Evolutionary conservation across 2,329 filamentous ascomycete species (phyloP).

Genomic region (Hortaea werneckii): DNA sequence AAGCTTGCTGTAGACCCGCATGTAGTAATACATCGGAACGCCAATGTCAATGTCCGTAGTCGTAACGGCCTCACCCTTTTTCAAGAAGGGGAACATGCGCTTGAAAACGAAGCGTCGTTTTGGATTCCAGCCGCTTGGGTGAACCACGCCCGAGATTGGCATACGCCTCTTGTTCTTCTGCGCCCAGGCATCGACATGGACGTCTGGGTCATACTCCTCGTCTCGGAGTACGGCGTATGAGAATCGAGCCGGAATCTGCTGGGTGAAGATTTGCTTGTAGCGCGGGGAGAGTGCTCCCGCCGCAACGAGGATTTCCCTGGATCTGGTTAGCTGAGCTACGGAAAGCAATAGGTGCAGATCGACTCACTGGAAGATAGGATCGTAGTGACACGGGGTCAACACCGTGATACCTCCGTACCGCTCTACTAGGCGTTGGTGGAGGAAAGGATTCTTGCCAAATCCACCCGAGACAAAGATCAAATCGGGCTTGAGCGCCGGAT

Average conservation of each 20-base stretch:
- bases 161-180: not conserved
- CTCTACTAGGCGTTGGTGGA: not conserved
- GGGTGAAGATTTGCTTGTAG: not conserved
- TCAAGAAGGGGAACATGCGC: not conserved
- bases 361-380: no score
- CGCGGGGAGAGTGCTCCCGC: not conserved
- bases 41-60: not conserved
- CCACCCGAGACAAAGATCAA: not conserved
- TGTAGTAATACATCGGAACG: not conserved
- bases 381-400: no score
- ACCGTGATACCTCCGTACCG: no score
- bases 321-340: no score
- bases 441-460: not conserved
- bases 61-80: not conserved
- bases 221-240: not conserved
- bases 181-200: not conserved
- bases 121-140: not conserved
- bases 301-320: no score
- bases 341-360: no score
- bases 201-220: not conserved
- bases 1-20: not conserved
- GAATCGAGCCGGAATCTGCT: not conserved
- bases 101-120: not conserved
- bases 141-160: not conserved
- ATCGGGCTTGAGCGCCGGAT: not conserved